Base-by-base conservation (phyloP, 2,329 filamentous ascomycete genomes). In the Diaporthe nobilis region DNA sequence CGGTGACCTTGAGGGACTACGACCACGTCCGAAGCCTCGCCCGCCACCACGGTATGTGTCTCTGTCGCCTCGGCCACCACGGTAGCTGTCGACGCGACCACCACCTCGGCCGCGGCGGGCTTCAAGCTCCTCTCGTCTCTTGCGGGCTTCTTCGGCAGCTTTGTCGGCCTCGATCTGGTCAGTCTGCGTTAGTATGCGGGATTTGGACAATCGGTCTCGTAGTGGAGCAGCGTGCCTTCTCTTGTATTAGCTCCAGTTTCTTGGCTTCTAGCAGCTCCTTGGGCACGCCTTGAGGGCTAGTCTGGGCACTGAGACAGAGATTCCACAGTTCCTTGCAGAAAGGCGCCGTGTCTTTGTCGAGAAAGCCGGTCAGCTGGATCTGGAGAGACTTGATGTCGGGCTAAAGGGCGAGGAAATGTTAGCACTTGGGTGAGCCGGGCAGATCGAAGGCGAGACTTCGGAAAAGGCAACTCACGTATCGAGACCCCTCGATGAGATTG, bases 301-400 rank as follows among this genome's bases (percentile, higher is more conserved):
- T 88, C 84, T 99, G 97, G 13, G 95, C 97, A 83, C 96, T 98
- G 61, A 99, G 86, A 80, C 96, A 94, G 25, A 99, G 87, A 76
- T 93, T 94, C 97, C 97, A 99, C 17, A 99, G 86, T 78, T 98
- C 95, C 82, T 98, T 96, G 84, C 96, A 98, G 82, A 99, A 99
- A 0, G 89, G 85, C 1, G 95, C 88, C 0, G 95, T 97, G 79
- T 98, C 95, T 83, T 97, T 96, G 81, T 98, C 96, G 79, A 99
- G 91, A 81, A 99, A 99, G 2, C 96, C 97, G 1, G 95, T 97
- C 78, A 99, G 92, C 81, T 97, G 94, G 79, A 98, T 98, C 83
- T 99, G 97, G 73, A 98, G 90, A 61, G 94, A 92, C 86, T 98
- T 99, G 85, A 98, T 97, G 83, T 98, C 95, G 78, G 96, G 97